Base-by-base conservation (phyloP, 2,329 filamentous ascomycete species). In the Botrytis elliptica region DNA sequence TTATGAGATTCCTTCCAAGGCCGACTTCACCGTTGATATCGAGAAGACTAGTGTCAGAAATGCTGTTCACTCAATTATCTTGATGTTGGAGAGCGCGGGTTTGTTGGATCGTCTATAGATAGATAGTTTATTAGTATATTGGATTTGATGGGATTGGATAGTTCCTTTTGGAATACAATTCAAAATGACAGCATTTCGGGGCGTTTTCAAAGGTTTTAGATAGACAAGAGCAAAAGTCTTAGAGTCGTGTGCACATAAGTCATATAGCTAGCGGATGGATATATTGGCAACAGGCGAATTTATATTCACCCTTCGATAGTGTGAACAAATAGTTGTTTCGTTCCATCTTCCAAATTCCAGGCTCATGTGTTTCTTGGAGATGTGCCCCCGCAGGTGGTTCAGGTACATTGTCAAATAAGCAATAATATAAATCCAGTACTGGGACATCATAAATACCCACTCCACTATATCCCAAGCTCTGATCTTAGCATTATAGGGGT, bases 1-100 rank as follows among this genome's bases (percentile, higher is more conserved):
- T 67, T 99, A 99, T 82, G 96, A 99, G 90, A 82, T 84, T 36
- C 96, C 96, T 16, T 80, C 84, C 78, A 94, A 95, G 85, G 89
- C 95, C 46, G 91, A 98, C 82, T 86, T 99, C 77, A 89, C 90
- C 8, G 95, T 98, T 57, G 92, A 98, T 83, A 83, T 92, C 73
- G 91, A 93, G 85, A 96, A 92, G 88, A 94, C 93, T 84, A 93
- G 90, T 77, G 95, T 98, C 66, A 89, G 96, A 81, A 96, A 93
- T 75, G 95, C 95, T 76, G 96, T 99, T 71, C 96, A 99, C 86
- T 93, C 98, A 88, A 98, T 99, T 80, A 89, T 99, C 76, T 87
- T 99, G 81, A 85, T 98, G 85, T 87, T 99, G 74, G 96, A 99
- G 89, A 92, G 91, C 82, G 88, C 92, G 80, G 96, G 96, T 68